Percentiles rank a stretch among this genome's conserved stretches.
These are phyloP conservation scores for Fusarium albosuccineum DNA, from an alignment of 2,329 filamentous ascomycete genomes.

Conservation along the genomic window DNA sequence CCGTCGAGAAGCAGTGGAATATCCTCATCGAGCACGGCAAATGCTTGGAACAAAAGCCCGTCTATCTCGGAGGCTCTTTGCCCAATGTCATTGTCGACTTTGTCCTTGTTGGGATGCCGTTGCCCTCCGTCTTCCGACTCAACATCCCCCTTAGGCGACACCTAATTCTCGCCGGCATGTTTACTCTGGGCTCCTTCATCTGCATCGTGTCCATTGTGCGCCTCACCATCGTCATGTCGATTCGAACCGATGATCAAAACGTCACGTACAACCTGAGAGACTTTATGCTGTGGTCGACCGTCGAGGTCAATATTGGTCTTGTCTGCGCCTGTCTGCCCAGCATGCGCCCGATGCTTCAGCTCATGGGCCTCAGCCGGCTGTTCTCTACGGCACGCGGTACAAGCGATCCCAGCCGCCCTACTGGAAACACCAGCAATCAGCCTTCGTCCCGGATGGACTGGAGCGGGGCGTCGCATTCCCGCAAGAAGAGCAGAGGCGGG, in stretches of 20 bases:
- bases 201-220: constrained; percentile 7
- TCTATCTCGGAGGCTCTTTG: constrained; percentile 6
- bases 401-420: neutral
- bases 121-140: constrained; percentile 9
- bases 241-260: constrained; percentile 9
- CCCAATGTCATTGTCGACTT: constrained; percentile 9
- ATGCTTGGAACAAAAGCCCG: constrained; percentile 6
- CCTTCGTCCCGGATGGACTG: neutral
- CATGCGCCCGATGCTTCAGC: constrained; percentile 1
- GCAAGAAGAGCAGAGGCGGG: neutral
- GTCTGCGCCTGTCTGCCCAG: constrained; percentile 12
- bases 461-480: neutral
- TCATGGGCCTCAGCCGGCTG: constrained; percentile 5
- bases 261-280: constrained; percentile 2
- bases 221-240: constrained; percentile 4
- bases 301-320: constrained; percentile 9
- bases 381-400: constrained; percentile 6
- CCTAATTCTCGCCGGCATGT: constrained; percentile 4
- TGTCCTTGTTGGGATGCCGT: constrained; percentile 7
- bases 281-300: constrained; percentile 5
- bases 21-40: constrained; percentile 2
- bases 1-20: constrained; percentile 10
- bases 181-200: constrained; percentile 10
- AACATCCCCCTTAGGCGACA: constrained; percentile 5
- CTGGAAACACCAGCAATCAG: constrained; percentile 1